Percentiles rank a stretch among this genome's conserved stretches.
phyloP scores from a whole-genome alignment of 2,329 filamentous ascomycete species.

The Colletotrichum acutatum region DNA sequence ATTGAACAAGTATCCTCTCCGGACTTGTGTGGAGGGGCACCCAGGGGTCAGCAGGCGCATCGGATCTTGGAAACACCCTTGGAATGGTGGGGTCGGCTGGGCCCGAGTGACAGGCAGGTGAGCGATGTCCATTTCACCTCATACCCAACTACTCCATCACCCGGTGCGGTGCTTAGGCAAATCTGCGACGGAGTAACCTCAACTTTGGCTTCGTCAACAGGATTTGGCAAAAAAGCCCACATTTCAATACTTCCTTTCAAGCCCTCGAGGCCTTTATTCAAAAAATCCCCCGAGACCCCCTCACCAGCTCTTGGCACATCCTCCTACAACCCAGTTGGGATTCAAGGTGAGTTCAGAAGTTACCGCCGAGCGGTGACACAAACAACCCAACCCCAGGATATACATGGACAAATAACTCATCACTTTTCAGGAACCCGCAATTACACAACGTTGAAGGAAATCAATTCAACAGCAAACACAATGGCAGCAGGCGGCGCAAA shows the following conservation, averaged over 20 bases:
- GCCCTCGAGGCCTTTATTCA: not conserved
- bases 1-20: not conserved
- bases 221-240: not conserved
- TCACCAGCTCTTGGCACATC: not conserved
- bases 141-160: not conserved
- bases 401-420: not conserved
- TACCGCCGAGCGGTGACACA: not conserved
- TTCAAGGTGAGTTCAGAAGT: not conserved
- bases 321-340: not conserved
- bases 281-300: not conserved
- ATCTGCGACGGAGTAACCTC: not conserved
- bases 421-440: not conserved
- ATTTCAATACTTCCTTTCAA: not conserved
- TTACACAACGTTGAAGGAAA: not conserved
- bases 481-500: slow-evolving; percentile 23
- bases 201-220: not conserved
- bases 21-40: slow-evolving; percentile 23
- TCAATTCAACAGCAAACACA: not conserved
- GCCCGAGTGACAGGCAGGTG: slow-evolving; percentile 4
- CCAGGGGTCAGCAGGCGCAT: slow-evolving; percentile 29
- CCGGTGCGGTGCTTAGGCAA: not conserved
- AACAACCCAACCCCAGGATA: not conserved
- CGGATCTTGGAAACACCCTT: slow-evolving; percentile 34
- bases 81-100: slow-evolving; percentile 30
- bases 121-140: not conserved